phyloP scores from a whole-genome alignment of 1,139 yeast genomes.

The Casaregolazyma suthepensis region DNA sequence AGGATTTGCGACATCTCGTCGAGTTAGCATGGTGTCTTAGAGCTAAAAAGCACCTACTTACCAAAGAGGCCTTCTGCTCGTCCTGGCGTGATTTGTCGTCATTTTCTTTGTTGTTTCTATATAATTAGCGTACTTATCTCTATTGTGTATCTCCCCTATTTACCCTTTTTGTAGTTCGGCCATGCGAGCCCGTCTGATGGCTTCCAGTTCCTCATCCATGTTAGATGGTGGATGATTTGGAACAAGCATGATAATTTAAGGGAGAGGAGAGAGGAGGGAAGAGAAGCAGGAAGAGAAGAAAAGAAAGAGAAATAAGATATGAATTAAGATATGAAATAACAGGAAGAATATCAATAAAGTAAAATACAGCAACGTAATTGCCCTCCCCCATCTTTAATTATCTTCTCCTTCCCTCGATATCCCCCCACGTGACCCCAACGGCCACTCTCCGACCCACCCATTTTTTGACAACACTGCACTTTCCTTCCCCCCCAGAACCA shows the following conservation, averaged over 20 bases:
- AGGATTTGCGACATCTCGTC: slow-evolving; percentile 56
- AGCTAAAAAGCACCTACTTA: slow-evolving; percentile 15
- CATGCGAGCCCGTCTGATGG: slow-evolving; percentile 82
- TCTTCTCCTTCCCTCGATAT: too few relatives aligned
- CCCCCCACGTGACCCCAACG: not conserved
- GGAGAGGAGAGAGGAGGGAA: not conserved
- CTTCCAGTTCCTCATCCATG: slow-evolving; percentile 71
- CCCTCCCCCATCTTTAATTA: too few relatives aligned
- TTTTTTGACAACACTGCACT: not conserved
- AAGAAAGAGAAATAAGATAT: not conserved
- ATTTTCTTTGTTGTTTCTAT: not conserved
- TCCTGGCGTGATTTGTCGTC: slow-evolving; percentile 15
- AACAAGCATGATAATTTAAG: not conserved
- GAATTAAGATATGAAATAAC: not conserved
- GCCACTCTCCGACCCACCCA: not conserved
- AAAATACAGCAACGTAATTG: too few relatives aligned
- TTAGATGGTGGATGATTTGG: not conserved
- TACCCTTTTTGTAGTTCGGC: slow-evolving; percentile 47
- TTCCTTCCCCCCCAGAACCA: not conserved
- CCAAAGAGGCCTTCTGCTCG: slow-evolving; percentile 34
- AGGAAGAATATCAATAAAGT: too few relatives aligned
- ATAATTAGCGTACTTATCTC: not conserved
- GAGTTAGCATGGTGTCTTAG: slow-evolving; percentile 24
- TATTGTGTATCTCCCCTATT: not conserved
- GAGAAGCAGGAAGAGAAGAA: not conserved